A percentile compares a stretch with the other conserved stretches of the same genome.
Evolutionary conservation across 371 early-diverging fungal genomes (phyloP).

Genomic region (Rhizopus stolonifer): DNA sequence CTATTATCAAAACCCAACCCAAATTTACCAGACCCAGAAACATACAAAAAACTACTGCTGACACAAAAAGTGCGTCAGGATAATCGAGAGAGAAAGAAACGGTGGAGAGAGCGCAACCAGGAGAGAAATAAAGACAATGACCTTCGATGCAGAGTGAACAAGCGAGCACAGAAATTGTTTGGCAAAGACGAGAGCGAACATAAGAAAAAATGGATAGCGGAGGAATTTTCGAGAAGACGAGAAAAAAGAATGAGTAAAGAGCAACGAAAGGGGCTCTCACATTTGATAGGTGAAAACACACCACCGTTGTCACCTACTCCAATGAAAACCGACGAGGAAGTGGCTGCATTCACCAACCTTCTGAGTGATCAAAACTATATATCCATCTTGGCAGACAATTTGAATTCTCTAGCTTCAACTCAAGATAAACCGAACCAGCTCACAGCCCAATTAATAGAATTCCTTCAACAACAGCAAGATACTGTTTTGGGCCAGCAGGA

Average conservation of each 20-base stretch:
- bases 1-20: background rate
- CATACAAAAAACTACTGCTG: background rate
- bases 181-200: slow-evolving; percentile 63
- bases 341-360: slow-evolving; percentile 1
- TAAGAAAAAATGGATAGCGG: slow-evolving; percentile 70
- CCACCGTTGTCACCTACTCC: slow-evolving; percentile 1
- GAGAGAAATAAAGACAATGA: slow-evolving; percentile 74
- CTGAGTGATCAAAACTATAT: slow-evolving; percentile 3
- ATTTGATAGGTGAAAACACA: too few relatives aligned
- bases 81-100: slow-evolving; percentile 1
- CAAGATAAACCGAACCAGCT: slow-evolving; percentile 6
- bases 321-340: background rate
- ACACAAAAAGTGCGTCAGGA: slow-evolving; percentile 5
- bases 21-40: background rate
- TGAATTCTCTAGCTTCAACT: slow-evolving; percentile 9
- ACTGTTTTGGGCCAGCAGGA: background rate
- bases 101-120: slow-evolving; percentile 1
- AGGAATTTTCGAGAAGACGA: slow-evolving; percentile 71
- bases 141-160: slow-evolving; percentile 77
- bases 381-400: slow-evolving; percentile 1
- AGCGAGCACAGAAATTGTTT: slow-evolving; percentile 72
- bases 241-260: slow-evolving; percentile 71
- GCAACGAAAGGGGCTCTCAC: slow-evolving; percentile 29
- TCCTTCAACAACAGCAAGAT: slow-evolving; percentile 1
- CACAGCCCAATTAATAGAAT: slow-evolving; percentile 5